Percentiles rank a stretch among this genome's conserved stretches.
These are phyloP conservation scores for Coniochaeta prunicola DNA, from an alignment of 2,329 filamentous ascomycete species.

Conservation along the genomic window DNA sequence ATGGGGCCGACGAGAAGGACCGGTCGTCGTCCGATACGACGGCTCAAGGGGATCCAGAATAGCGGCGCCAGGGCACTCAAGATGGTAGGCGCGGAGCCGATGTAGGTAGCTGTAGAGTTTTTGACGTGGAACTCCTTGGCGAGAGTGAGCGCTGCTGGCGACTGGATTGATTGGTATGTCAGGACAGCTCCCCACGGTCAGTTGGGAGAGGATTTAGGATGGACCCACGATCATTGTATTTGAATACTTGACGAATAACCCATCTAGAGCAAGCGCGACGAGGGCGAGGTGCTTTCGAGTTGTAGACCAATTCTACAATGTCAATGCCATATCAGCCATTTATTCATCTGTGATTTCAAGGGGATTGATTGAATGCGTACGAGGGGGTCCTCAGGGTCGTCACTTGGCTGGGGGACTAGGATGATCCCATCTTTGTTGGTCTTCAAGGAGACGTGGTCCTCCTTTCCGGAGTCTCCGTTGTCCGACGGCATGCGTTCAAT, in stretches of 20 bases:
- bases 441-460: not conserved
- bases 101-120: slow-evolving; percentile 9
- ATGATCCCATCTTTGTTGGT: slow-evolving; percentile 1
- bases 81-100: slow-evolving; percentile 9
- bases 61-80: slow-evolving; percentile 9
- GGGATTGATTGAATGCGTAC: not conserved
- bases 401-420: slow-evolving; percentile 5
- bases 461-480: not conserved
- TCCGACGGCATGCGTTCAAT: not conserved
- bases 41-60: slow-evolving; percentile 12
- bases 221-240: slow-evolving; percentile 8
- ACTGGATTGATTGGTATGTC: no score
- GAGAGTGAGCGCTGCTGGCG: slow-evolving; percentile 7
- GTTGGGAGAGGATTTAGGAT: no score
- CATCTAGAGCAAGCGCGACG: slow-evolving; percentile 9
- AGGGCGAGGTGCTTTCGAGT: slow-evolving; percentile 8
- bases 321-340: no score
- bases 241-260: slow-evolving; percentile 10
- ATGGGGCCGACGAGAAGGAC: slow-evolving; percentile 9
- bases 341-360: no score
- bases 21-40: slow-evolving; percentile 11
- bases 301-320: slow-evolving; percentile 9
- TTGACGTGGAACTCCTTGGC: slow-evolving; percentile 6
- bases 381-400: slow-evolving; percentile 6
- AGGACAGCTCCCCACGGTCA: no score